Evolutionary conservation across 345 rosid genomes (phyloP).

Genomic region (Viola odorata): DNA sequence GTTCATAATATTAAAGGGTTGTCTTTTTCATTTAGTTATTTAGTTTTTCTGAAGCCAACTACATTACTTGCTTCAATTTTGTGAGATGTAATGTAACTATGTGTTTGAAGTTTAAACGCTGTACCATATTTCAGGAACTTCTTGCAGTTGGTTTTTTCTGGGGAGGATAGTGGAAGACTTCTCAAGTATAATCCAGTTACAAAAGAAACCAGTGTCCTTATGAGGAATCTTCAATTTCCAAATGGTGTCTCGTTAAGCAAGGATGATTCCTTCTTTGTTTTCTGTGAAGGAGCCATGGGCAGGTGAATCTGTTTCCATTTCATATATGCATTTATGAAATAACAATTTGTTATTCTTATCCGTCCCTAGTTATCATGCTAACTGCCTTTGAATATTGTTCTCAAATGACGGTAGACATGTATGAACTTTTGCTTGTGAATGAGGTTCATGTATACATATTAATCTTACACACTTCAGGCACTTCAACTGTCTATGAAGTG

Average conservation of each 20-base stretch:
- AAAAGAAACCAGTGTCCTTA: constrained; percentile 62
- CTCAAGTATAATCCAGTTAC: constrained; percentile 64
- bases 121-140: constrained; percentile 59
- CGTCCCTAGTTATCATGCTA: no score
- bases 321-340: neutral
- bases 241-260: constrained; percentile 85
- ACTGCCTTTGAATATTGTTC: no score
- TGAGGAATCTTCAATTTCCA: constrained; percentile 67
- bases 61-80: no score
- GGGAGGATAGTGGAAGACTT: constrained; percentile 65
- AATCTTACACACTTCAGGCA: no score
- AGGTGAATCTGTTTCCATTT: constrained; percentile 33
- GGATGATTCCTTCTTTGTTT: constrained; percentile 73
- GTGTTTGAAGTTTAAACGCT: constrained; percentile 7
- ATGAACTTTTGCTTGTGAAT: no score
- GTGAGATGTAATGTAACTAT: neutral
- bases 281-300: constrained; percentile 62
- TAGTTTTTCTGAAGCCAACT: no score
- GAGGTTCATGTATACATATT: no score
- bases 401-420: no score
- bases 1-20: no score
- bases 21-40: no score
- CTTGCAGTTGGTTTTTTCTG: constrained; percentile 71
- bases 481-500: no score
- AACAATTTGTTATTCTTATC: no score